phyloP scores from a whole-genome alignment of 1,284 basidiomycete genomes.

The Heterobasidion occidentale region DNA sequence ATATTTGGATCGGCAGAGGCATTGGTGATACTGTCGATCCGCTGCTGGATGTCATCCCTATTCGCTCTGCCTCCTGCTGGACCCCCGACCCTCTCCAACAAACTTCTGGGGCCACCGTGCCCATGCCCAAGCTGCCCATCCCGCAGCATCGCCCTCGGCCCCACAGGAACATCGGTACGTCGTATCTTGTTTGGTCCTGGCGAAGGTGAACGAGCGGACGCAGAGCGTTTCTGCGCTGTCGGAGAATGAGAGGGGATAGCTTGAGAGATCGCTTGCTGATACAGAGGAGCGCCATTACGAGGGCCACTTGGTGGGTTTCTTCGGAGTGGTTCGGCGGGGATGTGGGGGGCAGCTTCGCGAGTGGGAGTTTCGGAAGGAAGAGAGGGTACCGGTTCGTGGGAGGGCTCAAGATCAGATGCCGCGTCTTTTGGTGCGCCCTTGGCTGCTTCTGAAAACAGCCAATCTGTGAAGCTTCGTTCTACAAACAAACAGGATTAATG shows the following conservation, averaged over 20 bases:
- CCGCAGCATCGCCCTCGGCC: conserved; percentile 71
- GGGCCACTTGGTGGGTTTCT: conserved; percentile 36
- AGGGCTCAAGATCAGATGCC: conserved; percentile 27
- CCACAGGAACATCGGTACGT: conserved; percentile 68
- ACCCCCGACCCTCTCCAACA: conserved; percentile 68
- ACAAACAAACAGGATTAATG: conserved; percentile 13
- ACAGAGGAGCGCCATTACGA: conserved; percentile 28
- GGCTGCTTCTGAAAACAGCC: conserved; percentile 74
- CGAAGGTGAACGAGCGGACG: conserved; percentile 69
- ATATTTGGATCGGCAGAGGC: conserved; percentile 31
- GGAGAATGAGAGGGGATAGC: conserved; percentile 43
- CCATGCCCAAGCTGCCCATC: conserved; percentile 29
- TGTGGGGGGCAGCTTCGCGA: conserved; percentile 20
- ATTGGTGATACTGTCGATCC: conserved; percentile 69
- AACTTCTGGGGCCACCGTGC: conserved; percentile 40
- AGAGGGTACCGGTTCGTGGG: conserved; percentile 25
- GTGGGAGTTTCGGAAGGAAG: conserved; percentile 19
- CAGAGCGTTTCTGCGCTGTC: conserved; percentile 56
- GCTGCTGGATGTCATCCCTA: conserved; percentile 65
- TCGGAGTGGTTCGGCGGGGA: conserved; percentile 31
- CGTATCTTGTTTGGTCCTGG: conserved; percentile 61
- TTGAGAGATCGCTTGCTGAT: conserved; percentile 65
- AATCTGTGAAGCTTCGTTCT: conserved; percentile 77
- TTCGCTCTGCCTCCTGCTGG: conserved; percentile 15
- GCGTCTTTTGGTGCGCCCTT: conserved; percentile 47